Evolutionary conservation across 805 yeast species (phyloP), one percentile per base, ranked within the genome.

Genomic region (Scheffersomyces spartinae): DNA sequence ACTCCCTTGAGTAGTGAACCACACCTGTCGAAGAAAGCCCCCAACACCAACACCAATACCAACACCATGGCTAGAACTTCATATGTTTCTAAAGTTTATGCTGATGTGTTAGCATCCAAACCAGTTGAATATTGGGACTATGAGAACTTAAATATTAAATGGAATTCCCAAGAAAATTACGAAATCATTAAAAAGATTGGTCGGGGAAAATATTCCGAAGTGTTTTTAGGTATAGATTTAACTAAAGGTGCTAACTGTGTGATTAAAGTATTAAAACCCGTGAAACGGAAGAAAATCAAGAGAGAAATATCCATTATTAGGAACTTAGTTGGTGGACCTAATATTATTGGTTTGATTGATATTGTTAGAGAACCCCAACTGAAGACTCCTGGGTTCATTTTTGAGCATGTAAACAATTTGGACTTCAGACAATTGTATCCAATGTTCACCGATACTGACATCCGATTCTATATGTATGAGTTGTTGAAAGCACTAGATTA

Each of bases 131-230:
- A 82, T 55, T 86, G 94, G 88, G 95, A 86, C 54, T 73, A 73
- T 34, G 75, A 69, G 36, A 71, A 69, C 42, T 69, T 77, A 26
- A 67, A 70, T 20, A 74, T 86, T 34, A 71, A 71, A 37, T 85
- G 95, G 95, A 85, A 91, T 18, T 61, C 71, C 21, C 93, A 81
- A 37, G 69, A 74, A n/a, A 74, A 78, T 45, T 85, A 85, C 50
- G 96, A 86, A 55, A 75, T 85, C 24, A 64, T 79, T 20, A 71
- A 73, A 34, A 85, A 84, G 49, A 68, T 86, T 26, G 96, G 96
- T 7, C 68, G 95, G 30, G 96, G 96, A 25, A 84, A 84, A 54
- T 86, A 86, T 49, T 80, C 93, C 9, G 96, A 86, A 55, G 96
- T 86, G 24, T 86, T 86, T 43, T 72, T 83, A 37, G 96, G 95